Evolutionary conservation across 768 basidiomycete genomes (phyloP), one percentile per base, ranked within the genome.

Genomic region (Rhizopogon rudus): DNA sequence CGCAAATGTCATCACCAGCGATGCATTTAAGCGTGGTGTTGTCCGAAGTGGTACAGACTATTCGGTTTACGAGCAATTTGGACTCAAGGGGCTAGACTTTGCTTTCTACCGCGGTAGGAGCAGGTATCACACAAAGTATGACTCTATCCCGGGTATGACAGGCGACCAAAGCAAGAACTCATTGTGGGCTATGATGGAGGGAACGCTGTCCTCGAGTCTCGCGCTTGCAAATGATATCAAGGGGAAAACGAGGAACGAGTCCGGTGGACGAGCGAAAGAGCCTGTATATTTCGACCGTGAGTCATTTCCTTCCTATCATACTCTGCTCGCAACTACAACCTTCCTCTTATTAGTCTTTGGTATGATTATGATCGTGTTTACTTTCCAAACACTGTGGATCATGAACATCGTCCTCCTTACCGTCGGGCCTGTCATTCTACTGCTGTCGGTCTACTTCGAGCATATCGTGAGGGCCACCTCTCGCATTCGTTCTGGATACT

Each of bases 151-250:
- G 6, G 80, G 79, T 50, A 83, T 77, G 31, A 65, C 73, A 2
- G 85, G 84, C 0, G 46, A 48, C 13, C 14, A 48, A 31, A 74
- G 77, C 12, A 74, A 77, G 60, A 77, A 72, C 37, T 72, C 86
- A 7, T 71, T 93, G 8, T 93, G 90, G 89, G 77, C 82, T 3
- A 88, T 91, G 85, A 80, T 93, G 80, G 87, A 92, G 58, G 75
- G 77, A 1, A 73, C 82, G 0, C 69, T 75, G 49, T 81, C 76
- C 3, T 81, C 83, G 0, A 87, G 84, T 7, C 45, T 76, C 6
- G 74, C 74, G 2, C 67, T 93, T 31, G 70, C 86, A 25, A 79
- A 85, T 42, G 69, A 72, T 20, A 8, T 16, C 2, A 35, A 20
- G 56, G 63, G 4, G 69, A 67, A 31, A 66, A 48, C 46, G 20